A percentile compares a stretch with the other conserved stretches of the same genome.
These are phyloP conservation scores for Hortaea werneckii DNA, from an alignment of 2,329 filamentous ascomycete species.

Conservation along the genomic window DNA sequence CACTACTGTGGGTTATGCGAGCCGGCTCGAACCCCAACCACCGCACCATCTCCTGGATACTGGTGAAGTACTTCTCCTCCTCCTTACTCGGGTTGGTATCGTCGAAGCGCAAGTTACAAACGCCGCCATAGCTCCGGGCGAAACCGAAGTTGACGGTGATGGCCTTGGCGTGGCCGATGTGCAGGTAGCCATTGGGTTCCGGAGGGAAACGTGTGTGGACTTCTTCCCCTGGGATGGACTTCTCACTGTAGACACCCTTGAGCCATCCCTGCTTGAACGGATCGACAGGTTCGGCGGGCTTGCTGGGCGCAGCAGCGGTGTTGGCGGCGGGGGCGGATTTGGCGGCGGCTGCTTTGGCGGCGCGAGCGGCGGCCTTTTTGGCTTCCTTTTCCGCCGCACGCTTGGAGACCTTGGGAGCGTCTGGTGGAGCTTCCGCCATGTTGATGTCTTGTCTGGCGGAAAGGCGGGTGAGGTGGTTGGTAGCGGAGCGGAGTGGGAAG, in stretches of 20 bases:
- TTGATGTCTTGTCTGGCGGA: not conserved
- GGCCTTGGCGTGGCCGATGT: slow-evolving; percentile 90
- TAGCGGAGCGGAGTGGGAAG: not conserved
- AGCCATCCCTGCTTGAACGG: slow-evolving; percentile 42
- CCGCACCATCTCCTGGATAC: slow-evolving; percentile 77
- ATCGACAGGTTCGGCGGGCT: slow-evolving; percentile 25
- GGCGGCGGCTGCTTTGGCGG: slow-evolving; percentile 31
- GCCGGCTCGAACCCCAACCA: slow-evolving; percentile 81
- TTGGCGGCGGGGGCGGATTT: slow-evolving; percentile 6
- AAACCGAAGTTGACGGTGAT: slow-evolving; percentile 97
- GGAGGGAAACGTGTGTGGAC: slow-evolving; percentile 42
- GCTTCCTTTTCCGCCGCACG: slow-evolving; percentile 39
- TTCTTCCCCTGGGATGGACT: slow-evolving; percentile 29
- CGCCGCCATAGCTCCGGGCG: slow-evolving; percentile 70
- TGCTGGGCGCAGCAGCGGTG: slow-evolving; percentile 7
- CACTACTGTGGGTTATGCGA: slow-evolving; percentile 75
- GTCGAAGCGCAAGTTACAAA: slow-evolving; percentile 72
- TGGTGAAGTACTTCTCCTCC: slow-evolving; percentile 76
- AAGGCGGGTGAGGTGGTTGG: not conserved
- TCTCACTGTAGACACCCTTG: slow-evolving; percentile 40
- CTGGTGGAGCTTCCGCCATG: slow-evolving; percentile 17
- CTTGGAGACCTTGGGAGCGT: slow-evolving; percentile 33
- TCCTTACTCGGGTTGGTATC: slow-evolving; percentile 94
- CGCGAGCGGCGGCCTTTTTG: slow-evolving; percentile 40
- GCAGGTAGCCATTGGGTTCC: slow-evolving; percentile 80